These are phyloP conservation scores for Flaveria brownii DNA, from an alignment of 129 eudicot species.

Conservation along the genomic window DNA sequence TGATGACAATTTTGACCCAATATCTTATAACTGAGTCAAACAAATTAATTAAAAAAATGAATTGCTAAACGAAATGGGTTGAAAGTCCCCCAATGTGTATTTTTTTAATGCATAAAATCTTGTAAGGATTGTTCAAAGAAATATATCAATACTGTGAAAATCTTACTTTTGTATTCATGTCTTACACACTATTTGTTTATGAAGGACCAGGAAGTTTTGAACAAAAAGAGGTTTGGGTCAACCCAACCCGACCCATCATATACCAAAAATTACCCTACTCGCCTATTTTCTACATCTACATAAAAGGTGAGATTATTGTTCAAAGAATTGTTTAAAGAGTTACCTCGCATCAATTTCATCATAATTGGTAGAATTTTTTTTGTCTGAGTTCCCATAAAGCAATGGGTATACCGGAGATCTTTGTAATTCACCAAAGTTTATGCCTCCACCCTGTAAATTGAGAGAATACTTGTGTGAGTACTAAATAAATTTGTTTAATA, in stretches of 20 bases:
- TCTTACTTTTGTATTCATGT: background rate
- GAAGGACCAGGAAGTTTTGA: background rate
- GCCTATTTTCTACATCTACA: slow-evolving; percentile 1
- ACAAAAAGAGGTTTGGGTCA: background rate
- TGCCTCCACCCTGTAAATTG: slow-evolving; percentile 66
- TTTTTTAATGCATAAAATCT: background rate
- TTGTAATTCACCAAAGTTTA: slow-evolving; percentile 54
- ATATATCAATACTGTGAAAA: background rate
- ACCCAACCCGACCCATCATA: background rate
- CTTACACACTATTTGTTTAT: background rate
- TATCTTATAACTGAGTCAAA: background rate
- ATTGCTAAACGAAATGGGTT: background rate
- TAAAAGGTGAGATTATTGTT: background rate
- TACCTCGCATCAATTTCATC: slow-evolving; percentile 52
- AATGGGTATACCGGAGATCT: slow-evolving; percentile 53
- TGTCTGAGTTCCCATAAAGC: slow-evolving; percentile 49
- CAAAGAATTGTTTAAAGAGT: background rate
- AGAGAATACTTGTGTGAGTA: background rate
- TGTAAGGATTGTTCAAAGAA: background rate
- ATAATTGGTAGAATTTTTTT: slow-evolving; percentile 21
- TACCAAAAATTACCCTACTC: background rate
- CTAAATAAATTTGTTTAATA: background rate
- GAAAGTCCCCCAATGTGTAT: background rate
- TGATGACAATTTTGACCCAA: background rate
- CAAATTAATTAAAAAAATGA: background rate